These are phyloP conservation scores for Aspergillus funiculosus DNA, from an alignment of 495 filamentous ascomycete genomes.

Conservation along the genomic window DNA sequence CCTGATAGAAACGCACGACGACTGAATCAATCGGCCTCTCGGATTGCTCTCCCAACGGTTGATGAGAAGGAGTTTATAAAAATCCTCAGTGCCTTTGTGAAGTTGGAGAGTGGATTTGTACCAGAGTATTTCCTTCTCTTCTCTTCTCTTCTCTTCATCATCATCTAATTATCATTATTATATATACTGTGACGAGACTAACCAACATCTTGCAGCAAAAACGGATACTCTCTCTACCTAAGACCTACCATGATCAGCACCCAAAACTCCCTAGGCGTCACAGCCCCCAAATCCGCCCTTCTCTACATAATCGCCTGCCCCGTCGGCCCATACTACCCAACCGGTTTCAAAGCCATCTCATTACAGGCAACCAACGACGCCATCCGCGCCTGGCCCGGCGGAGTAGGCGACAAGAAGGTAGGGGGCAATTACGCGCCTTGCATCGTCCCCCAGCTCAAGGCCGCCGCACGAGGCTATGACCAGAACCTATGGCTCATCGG, in stretches of 20 bases:
- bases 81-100: no score
- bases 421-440: conserved; percentile 31
- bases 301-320: conserved; percentile 57
- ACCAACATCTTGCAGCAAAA: no score
- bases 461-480: conserved; percentile 13
- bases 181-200: no score
- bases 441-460: conserved; percentile 19
- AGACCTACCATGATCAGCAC: conserved; percentile 75
- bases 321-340: no score
- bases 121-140: no score
- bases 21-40: conserved; percentile 57
- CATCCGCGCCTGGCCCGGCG: conserved; percentile 26
- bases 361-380: no score
- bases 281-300: conserved; percentile 63
- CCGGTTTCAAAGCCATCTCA: no score
- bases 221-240: conserved; percentile 48
- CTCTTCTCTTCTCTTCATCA: no score
- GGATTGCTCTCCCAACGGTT: conserved; percentile 69
- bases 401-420: conserved; percentile 26
- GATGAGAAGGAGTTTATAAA: conserved; percentile 57
- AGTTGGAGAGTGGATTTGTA: no score
- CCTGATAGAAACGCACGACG: conserved; percentile 61
- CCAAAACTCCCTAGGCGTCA: conserved; percentile 61
- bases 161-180: no score
- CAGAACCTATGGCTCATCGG: conserved; percentile 30